Evolutionary conservation across 2,329 filamentous ascomycete genomes (phyloP), one percentile per base, ranked within the genome.

Genomic region (Dothidotthia symphoricarpi): DNA sequence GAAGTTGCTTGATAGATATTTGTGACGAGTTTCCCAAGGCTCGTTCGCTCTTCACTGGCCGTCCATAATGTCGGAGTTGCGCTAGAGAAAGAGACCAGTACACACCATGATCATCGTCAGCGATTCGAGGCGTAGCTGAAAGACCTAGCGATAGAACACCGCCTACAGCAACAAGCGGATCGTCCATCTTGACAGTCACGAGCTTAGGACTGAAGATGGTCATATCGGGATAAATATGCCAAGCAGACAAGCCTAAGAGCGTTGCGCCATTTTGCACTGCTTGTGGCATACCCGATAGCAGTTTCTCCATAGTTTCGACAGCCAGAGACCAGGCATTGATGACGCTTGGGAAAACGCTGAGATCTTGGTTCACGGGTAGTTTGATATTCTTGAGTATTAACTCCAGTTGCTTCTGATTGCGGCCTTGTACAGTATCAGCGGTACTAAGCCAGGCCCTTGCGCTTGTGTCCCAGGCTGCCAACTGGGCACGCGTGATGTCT

Each of bases 381-480:
- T 13, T n/a, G 22, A 48, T 13, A 30, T 47, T 48, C 6, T 48
- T 39, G 24, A 49, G 14, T 15, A 55, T 43, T 2, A 51, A 27
- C 17, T 16, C 26, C 1, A 51, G 16, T 29, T 53, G 44, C 5
- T 14, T 49, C 24, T 52, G 46, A 10, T 41, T 28, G 6, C 16
- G 10, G 7, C 2, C 7, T 7, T 41, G 34, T 1, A 13, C 26
- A 9, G 26, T 8, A 31, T 52, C 48, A 11, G 51, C 51, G 3
- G 29, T 43, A 7, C 30, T 24, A 5, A 50, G 34, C 48, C 51
- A 54, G 6, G 51, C 25, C 19, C 43, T 16, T 10, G 46, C 41
- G 25, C 46, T 50, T 3, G 43, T 16, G 32, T 54, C 43, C 48
- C 48, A 54, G 5, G 28, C 16, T 4, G 45, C 32, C 5, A 52